Base-by-base conservation (phyloP, 192 early-diverging fungal genomes). In the Coemansia sp. region DNA sequence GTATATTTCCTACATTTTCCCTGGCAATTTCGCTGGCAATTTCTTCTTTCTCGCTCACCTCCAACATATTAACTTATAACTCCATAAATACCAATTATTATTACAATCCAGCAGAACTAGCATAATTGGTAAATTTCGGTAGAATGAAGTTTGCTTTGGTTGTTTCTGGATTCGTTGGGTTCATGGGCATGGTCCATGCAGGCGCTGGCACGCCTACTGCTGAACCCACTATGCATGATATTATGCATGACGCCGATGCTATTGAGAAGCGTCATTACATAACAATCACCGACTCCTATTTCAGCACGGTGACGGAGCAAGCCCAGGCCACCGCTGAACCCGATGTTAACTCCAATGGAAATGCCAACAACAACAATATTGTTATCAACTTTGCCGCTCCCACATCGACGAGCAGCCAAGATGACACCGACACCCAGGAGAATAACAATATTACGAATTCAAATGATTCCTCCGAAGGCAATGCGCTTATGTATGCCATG, bases 361-460 rank as follows among this genome's bases (percentile, higher is more conserved):
- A 45, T 25, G 28, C 37, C 41, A 64, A 64, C 37, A 56, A 47
- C 54, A 57, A 56, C 61, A 36, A 63, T 31, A 54, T 54, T 54
- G 52, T 54, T 2, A 54, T 54, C 52, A 29, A 54, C 17, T 8
- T 54, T 2, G 15, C 52, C 15, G 33, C 30, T 19, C 52, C 52
- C 8, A 54, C 52, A 6, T 30, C 52, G 3, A 54, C 52, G 5
- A 20, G 22, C 15, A 48, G 11, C 45, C 45, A 48, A 23, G 22
- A 48, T 10, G 23, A 25, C 9, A 0, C 20, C 22, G 23, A 25
- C 9, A 0, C 20, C 22, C 38, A 41, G 13, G 45, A 25, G 45
- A 15, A 48, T 25, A 25, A 6, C 23, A 48, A 48, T 27, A 15
- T 13, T 25, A 2, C 22, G 0, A 48, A 48, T 20, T 20, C 20